These are phyloP conservation scores for Candida germanica DNA, from an alignment of 805 yeast species.

Conservation along the genomic window DNA sequence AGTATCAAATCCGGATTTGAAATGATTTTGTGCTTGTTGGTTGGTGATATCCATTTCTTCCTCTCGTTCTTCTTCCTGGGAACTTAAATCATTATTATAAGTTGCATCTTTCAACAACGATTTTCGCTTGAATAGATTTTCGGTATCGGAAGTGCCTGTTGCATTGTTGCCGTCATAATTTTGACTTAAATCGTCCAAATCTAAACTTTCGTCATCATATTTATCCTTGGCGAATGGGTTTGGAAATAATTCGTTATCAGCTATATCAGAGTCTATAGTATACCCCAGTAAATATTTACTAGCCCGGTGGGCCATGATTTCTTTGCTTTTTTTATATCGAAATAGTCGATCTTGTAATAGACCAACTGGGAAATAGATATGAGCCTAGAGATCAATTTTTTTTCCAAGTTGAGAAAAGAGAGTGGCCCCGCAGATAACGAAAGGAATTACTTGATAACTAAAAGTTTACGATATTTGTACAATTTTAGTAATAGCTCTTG, in stretches of 20 bases:
- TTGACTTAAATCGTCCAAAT: constrained; percentile 3
- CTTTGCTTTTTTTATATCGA: no score
- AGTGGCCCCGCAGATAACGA: no score
- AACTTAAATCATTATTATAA: constrained; percentile 2
- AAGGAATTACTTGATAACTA: no score
- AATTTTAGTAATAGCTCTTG: no score
- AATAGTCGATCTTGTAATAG: no score
- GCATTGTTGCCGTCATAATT: neutral
- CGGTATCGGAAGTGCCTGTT: neutral
- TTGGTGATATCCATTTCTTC: constrained; percentile 5
- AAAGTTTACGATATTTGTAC: no score
- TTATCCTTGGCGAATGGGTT: constrained; percentile 8
- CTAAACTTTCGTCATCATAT: constrained; percentile 5
- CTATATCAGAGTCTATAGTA: constrained; percentile 15
- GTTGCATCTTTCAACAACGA: constrained; percentile 6
- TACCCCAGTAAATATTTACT: constrained; percentile 16
- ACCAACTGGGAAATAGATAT: no score
- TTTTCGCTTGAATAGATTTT: constrained; percentile 12
- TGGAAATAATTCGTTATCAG: constrained; percentile 13
- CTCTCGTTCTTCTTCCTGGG: constrained; percentile 3
- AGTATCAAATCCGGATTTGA: constrained; percentile 19
- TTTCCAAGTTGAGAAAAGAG: no score
- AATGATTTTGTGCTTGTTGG: constrained; percentile 9
- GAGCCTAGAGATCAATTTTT: no score
- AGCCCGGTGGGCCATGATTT: constrained; percentile 14